Percentiles rank a stretch among this genome's conserved stretches.
These are phyloP conservation scores for Tausonia pullulans DNA, from an alignment of 1,284 basidiomycete species.

Conservation along the genomic window DNA sequence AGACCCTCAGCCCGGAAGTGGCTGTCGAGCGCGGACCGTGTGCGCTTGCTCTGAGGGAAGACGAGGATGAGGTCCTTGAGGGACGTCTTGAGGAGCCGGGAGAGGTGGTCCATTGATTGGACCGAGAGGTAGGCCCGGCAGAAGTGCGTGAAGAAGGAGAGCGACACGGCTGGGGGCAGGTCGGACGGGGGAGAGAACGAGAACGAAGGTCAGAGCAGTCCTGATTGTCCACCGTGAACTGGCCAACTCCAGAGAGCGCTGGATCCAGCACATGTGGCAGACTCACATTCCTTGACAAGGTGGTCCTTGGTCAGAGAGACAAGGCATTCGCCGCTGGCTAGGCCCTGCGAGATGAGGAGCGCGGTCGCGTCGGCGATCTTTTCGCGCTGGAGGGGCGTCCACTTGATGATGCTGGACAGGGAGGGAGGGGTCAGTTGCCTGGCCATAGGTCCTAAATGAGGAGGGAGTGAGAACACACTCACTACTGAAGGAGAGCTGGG, in stretches of 20 bases:
- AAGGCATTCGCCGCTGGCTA: conserved; percentile 64
- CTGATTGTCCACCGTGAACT: too few relatives aligned
- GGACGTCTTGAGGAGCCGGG: conserved; percentile 65
- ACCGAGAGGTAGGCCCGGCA: conserved; percentile 68
- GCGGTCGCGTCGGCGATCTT: conserved; percentile 74
- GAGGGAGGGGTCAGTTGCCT: neutral
- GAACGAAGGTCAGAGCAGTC: too few relatives aligned
- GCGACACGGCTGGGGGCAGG: conserved; percentile 50
- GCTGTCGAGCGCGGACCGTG: conserved; percentile 60
- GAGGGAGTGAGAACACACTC: neutral
- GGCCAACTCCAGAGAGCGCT: neutral
- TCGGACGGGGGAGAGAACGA: neutral
- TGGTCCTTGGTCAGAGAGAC: conserved; percentile 82
- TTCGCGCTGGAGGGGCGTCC: conserved; percentile 60
- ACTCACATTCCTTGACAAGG: conserved; percentile 77
- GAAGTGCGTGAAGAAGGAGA: conserved; percentile 64
- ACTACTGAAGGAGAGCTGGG: conserved; percentile 73
- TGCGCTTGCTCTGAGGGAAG: conserved; percentile 73
- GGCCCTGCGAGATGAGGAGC: conserved; percentile 67
- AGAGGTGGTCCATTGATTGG: conserved; percentile 77
- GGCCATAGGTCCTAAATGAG: neutral
- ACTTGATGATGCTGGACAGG: conserved; percentile 50
- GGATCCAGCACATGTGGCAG: too few relatives aligned
- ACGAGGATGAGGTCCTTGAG: conserved; percentile 76
- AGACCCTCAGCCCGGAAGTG: conserved; percentile 74